phyloP scores from a whole-genome alignment of 2,329 filamentous ascomycete genomes.

The Fusarium brachygibbosum region DNA sequence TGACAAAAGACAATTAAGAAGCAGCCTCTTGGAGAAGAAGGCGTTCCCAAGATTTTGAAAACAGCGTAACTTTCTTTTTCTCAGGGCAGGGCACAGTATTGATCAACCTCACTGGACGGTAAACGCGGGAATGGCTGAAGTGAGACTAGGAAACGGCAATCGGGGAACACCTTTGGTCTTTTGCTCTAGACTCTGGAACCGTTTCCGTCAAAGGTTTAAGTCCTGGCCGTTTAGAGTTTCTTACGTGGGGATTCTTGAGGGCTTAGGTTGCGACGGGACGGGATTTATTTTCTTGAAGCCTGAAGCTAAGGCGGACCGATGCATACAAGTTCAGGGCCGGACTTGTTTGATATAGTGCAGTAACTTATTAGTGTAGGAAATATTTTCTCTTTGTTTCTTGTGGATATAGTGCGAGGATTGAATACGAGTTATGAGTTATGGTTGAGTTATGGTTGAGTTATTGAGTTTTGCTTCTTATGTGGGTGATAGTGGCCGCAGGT shows the following conservation, averaged over 20 bases:
- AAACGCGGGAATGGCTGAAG: conserved; percentile 40
- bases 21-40: neutral
- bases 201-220: conserved; percentile 36
- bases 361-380: neutral
- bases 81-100: neutral
- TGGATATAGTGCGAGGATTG: neutral
- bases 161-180: neutral
- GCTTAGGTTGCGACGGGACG: conserved; percentile 22
- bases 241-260: conserved; percentile 9
- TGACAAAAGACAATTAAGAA: neutral
- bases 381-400: neutral
- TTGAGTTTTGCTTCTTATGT: conserved; percentile 17
- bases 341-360: conserved; percentile 24
- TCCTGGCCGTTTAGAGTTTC: conserved; percentile 22
- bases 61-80: neutral
- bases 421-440: conserved; percentile 6
- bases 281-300: conserved; percentile 28
- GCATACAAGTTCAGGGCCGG: conserved; percentile 20
- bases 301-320: conserved; percentile 42
- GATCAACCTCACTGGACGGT: conserved; percentile 22
- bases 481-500: conserved; percentile 11
- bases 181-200: conserved; percentile 14
- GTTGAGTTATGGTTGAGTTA: neutral
- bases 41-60: neutral
- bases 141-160: conserved; percentile 12